Base-by-base conservation (phyloP, 140 eudicot species). In the Erigeron philadelphicus region DNA sequence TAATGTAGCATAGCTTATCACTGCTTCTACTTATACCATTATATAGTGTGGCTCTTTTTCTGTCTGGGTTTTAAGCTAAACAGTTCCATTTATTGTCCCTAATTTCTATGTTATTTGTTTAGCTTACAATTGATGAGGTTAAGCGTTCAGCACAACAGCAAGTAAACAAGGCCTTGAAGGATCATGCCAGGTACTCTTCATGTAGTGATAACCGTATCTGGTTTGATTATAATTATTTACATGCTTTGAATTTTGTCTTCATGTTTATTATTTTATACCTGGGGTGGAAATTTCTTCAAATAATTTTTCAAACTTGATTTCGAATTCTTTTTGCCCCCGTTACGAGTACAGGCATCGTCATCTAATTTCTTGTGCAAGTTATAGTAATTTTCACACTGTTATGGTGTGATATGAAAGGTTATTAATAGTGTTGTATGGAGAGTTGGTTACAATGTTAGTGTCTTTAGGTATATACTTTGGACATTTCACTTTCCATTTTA, bases 121-220 rank as follows among this genome's bases (percentile, higher is more conserved):
- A 94, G 99, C 83, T 81, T 84, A 94, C 96, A 38, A 83, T 94
- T 67, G 95, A 94, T 83, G 99, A 86, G 80, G 97, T 94, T 74
- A 94, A 82, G 80, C 97, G 99, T 31, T 87, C 95, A 62, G 99
- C 99, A 70, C 91, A 91, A 70, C 84, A 85, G 44, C 95, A 87
- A 83, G 87, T 94, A 75, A 87, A 88, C 82, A 87, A 70, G 73
- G 99, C 99, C 44, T 52, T 94, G 80, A 94, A 89, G 82, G 96
- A 94, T 55, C 90, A 88, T 64, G 55, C 91, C 81, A 94, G 95
- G 99, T 94, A 71, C 75, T 52, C 13, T 72, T 53, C 50, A 11
- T 42, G 63, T 16, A 18, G 72, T n/a, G 56, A 65, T 31, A 25
- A 10, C 35, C 13, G 9, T 69, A 62, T 67, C 38, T 68, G 44